These are phyloP conservation scores for Platanthera zijinensis DNA, from an alignment of 106 monocot genomes.

Conservation along the genomic window DNA sequence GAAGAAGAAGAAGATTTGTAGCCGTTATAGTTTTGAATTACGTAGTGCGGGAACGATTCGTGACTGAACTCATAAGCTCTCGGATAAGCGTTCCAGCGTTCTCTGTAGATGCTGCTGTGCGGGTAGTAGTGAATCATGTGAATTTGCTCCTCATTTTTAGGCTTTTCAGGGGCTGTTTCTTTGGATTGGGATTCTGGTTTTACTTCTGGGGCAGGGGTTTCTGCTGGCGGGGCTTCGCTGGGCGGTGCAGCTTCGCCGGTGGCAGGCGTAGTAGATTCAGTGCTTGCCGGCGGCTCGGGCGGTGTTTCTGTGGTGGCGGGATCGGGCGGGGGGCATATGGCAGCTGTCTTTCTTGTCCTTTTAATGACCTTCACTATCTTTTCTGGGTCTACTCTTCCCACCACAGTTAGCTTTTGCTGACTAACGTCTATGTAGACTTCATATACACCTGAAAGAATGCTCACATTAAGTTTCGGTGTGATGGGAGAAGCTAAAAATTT, in stretches of 20 bases:
- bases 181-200: slow-evolving; percentile 10
- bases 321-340: slow-evolving; percentile 17
- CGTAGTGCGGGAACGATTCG: slow-evolving; percentile 7
- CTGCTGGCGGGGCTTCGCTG: not conserved
- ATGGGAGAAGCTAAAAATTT: not conserved
- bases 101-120: slow-evolving; percentile 7
- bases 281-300: not conserved
- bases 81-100: slow-evolving; percentile 16
- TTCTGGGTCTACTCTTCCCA: slow-evolving; percentile 44
- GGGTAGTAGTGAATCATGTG: slow-evolving; percentile 56
- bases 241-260: not conserved
- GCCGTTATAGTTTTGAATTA: slow-evolving; percentile 30
- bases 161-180: slow-evolving; percentile 5
- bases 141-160: slow-evolving; percentile 16
- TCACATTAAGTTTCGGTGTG: not conserved
- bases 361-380: slow-evolving; percentile 51
- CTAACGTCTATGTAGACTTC: slow-evolving; percentile 27
- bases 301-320: slow-evolving; percentile 3
- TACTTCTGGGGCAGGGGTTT: not conserved
- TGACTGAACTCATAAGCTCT: not conserved
- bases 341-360: slow-evolving; percentile 43
- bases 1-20: slow-evolving; percentile 15
- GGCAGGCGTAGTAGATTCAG: not conserved
- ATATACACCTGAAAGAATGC: slow-evolving; percentile 27
- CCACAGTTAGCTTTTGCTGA: slow-evolving; percentile 51